phyloP scores from a whole-genome alignment of 768 basidiomycete species.

The Boletus edulis region DNA sequence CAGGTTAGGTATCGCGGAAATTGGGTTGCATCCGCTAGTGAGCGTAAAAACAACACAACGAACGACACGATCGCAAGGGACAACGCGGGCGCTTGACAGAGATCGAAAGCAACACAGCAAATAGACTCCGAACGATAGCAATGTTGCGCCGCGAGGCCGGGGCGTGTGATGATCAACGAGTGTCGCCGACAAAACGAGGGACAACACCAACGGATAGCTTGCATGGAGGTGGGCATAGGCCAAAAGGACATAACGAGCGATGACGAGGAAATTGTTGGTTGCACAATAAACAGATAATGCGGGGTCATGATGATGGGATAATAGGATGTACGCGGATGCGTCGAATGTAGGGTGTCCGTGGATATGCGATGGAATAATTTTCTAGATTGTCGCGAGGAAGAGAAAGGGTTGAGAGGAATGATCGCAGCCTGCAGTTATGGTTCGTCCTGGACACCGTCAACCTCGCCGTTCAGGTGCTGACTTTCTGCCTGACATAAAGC shows the following conservation, averaged over 20 bases:
- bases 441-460: conserved; percentile 10
- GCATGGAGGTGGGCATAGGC: conserved; percentile 11
- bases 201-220: conserved; percentile 5
- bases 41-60: conserved; percentile 14
- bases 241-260: conserved; percentile 22
- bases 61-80: conserved; percentile 8
- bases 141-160: conserved; percentile 14
- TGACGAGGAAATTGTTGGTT: conserved; percentile 25
- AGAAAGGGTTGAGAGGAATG: background rate
- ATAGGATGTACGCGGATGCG: conserved; percentile 21
- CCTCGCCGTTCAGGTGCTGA: conserved; percentile 11
- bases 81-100: conserved; percentile 16
- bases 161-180: background rate
- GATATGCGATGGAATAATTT: conserved; percentile 23
- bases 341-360: conserved; percentile 26
- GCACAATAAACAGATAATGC: conserved; percentile 29
- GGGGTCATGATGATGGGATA: conserved; percentile 17
- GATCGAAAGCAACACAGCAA: conserved; percentile 26
- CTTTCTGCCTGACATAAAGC: conserved; percentile 20
- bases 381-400: conserved; percentile 16
- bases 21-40: conserved; percentile 2
- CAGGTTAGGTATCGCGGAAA: conserved; percentile 18
- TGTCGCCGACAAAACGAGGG: conserved; percentile 22
- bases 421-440: conserved; percentile 9
- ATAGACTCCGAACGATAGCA: conserved; percentile 15